Conservation (phyloP, 495 filamentous ascomycete genomes). For the Hypoxylon lienhwacheense region DNA sequence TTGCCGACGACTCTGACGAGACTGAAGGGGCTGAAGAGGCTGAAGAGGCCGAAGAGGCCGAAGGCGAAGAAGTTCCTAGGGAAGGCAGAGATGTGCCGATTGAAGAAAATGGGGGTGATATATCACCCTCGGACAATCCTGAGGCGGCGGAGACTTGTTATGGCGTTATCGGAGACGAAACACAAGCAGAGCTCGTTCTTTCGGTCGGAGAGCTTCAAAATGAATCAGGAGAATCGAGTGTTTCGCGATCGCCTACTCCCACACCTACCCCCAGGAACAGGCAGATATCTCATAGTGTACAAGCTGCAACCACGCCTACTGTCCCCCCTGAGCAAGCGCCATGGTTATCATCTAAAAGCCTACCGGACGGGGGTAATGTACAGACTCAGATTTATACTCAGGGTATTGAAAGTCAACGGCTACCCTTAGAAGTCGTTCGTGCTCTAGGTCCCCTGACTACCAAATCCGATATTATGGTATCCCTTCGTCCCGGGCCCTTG, state of each 20-base stretch:
- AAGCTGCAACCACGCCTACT: conserved; percentile 5
- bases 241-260: conserved; percentile 13
- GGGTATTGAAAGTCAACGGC: conserved; percentile 52
- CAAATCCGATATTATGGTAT: conserved; percentile 52
- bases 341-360: conserved; percentile 9
- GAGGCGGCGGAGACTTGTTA: conserved; percentile 38
- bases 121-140: conserved; percentile 7
- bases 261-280: conserved; percentile 17
- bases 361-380: conserved; percentile 18
- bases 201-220: conserved; percentile 6
- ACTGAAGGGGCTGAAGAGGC: conserved; percentile 32
- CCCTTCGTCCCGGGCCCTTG: conserved; percentile 44
- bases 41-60: conserved; percentile 23
- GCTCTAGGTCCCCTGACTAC: conserved; percentile 50
- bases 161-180: conserved; percentile 41
- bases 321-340: conserved; percentile 8
- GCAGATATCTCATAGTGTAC: neutral
- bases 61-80: conserved; percentile 14
- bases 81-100: neutral
- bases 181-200: conserved; percentile 30
- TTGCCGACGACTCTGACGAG: conserved; percentile 43
- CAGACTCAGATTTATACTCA: conserved; percentile 46
- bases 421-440: conserved; percentile 48
- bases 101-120: neutral
- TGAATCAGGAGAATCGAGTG: conserved; percentile 13